phyloP scores from a whole-genome alignment of 2,329 filamentous ascomycete genomes.

The Monilinia laxa region DNA sequence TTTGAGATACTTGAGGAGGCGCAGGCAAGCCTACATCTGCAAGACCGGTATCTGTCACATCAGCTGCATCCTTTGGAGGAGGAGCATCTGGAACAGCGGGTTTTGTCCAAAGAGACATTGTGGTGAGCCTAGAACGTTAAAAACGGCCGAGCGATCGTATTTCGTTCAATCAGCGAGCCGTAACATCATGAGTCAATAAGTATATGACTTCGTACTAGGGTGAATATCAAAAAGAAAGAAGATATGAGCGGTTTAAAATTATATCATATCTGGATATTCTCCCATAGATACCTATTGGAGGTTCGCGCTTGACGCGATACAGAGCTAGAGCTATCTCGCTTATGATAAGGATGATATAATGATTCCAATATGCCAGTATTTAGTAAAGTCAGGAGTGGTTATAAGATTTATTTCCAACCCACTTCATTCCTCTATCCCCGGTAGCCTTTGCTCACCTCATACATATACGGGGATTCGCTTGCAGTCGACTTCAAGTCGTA shows the following conservation, averaged over 20 bases:
- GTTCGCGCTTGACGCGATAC: constrained; percentile 10
- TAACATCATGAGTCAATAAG: neutral
- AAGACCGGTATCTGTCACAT: constrained; percentile 48
- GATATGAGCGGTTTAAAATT: neutral
- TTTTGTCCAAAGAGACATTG: constrained; percentile 38
- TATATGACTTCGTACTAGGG: neutral
- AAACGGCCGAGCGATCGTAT: neutral
- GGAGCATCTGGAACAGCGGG: constrained; percentile 25
- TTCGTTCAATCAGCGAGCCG: neutral
- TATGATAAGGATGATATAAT: constrained; percentile 13
- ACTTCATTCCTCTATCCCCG: neutral
- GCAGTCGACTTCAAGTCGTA: too few relatives aligned
- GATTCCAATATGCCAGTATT: neutral
- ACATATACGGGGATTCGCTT: too few relatives aligned
- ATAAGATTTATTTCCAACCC: neutral
- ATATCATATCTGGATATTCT: neutral
- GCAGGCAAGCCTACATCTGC: constrained; percentile 40
- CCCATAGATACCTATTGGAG: neutral
- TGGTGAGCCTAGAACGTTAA: neutral
- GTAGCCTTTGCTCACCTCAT: too few relatives aligned
- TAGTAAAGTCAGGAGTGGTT: neutral
- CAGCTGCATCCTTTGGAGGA: constrained; percentile 35
- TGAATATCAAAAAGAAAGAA: neutral
- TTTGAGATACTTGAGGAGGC: constrained; percentile 31
- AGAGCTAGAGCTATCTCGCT: neutral